Base-by-base conservation (phyloP, 2,329 filamentous ascomycete genomes). In the Phyllosticta citrichinensis region DNA sequence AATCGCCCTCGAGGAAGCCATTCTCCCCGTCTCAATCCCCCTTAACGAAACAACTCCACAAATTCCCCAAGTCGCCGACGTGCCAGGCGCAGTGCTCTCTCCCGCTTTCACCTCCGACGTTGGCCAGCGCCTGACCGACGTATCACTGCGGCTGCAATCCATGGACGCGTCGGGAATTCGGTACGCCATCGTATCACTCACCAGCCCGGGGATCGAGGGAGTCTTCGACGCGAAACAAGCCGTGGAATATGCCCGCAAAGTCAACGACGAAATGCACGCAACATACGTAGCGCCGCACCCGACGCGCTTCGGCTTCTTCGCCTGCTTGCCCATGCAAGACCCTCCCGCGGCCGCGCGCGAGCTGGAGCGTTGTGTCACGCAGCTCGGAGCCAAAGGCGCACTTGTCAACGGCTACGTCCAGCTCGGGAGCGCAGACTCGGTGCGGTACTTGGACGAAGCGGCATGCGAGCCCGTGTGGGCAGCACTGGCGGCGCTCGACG, bases 391-490 rank as follows among this genome's bases (percentile, higher is more conserved):
- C 66, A 66, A 69, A 17, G 72, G 72, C 3, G 71, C 70, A 2
- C 64, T 74, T 0, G 66, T 74, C 11, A 85, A 85, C 66, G 82
- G 86, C 67, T 82, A 79, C 2, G 84, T 87, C 66, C 79, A 81
- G 25, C 77, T 81, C n/a, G 83, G 83, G 2, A 64, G 73, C 0
- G 80, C 85, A 60, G 83, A 83, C 50, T 81, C 84, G 75, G 74
- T 87, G 68, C 87, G 86, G 73, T 87, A 87, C 72, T 30, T 56
- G 17, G 85, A 87, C 67, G 74, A 78, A 11, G 76, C 80, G 0
- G 79, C 81, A 63, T 88, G 80, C 77, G 82, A 85, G 64, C 69
- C 79, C 22, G 87, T 87, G 76, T 87, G 84, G 84, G 68, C 76
- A 10, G 80, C 79, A 0, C 77, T 80, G 6, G 77, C 76, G 1